phyloP scores from a whole-genome alignment of 2,329 filamentous ascomycete species.

The Neofusicoccum ribis region DNA sequence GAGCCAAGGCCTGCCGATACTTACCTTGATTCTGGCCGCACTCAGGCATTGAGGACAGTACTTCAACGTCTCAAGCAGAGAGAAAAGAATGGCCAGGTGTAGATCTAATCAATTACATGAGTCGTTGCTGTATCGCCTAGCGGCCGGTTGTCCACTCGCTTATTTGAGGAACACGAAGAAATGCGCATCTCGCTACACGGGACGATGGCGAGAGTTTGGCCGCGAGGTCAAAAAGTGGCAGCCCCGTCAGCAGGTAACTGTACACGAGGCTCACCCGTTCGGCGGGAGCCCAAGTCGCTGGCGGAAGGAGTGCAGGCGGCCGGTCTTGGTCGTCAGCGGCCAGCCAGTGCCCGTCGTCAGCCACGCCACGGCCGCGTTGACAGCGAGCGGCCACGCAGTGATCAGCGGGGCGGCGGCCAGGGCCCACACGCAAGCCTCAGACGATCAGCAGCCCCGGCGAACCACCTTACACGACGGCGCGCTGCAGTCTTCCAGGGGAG shows the following conservation, averaged over 20 bases:
- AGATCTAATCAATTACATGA: neutral
- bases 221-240: too few species aligned
- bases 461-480: neutral
- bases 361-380: conserved; percentile 10
- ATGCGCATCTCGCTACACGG: too few species aligned
- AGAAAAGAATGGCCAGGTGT: neutral
- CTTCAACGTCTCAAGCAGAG: neutral
- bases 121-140: neutral
- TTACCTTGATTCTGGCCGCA: neutral
- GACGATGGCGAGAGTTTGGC: too few species aligned
- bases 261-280: neutral
- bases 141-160: neutral
- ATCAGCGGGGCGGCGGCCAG: conserved; percentile 9
- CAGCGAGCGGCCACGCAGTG: conserved; percentile 10
- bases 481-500: neutral
- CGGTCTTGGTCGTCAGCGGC: neutral
- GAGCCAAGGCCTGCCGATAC: neutral
- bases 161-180: neutral
- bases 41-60: neutral
- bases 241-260: neutral
- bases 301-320: too few species aligned
- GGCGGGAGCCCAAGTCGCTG: neutral
- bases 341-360: neutral
- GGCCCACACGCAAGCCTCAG: conserved; percentile 13
- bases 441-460: conserved; percentile 3